phyloP scores from a whole-genome alignment of 768 basidiomycete genomes.

The Porphyrellus cyaneotinctus region DNA sequence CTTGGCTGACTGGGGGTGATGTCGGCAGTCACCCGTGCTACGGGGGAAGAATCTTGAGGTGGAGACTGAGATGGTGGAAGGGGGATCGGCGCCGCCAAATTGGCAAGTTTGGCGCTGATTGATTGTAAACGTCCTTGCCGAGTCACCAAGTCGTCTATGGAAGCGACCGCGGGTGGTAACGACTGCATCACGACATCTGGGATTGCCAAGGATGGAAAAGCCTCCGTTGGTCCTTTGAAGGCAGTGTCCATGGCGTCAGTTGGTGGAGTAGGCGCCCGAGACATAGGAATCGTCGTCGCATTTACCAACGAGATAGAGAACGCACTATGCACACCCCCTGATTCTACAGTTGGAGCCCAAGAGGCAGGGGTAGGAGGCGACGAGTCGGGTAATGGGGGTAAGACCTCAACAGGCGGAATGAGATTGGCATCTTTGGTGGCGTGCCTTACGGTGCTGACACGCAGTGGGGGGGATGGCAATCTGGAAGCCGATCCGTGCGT shows the following conservation, averaged over 20 bases:
- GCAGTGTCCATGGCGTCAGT: neutral
- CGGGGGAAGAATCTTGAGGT: constrained; percentile 1
- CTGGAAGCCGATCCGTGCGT: neutral
- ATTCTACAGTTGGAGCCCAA: neutral
- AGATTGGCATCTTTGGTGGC: constrained; percentile 8
- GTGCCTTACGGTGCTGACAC: neutral
- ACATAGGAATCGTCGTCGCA: neutral
- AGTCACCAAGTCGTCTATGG: constrained; percentile 5
- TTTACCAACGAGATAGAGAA: neutral
- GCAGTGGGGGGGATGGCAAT: neutral
- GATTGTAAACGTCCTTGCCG: constrained; percentile 15
- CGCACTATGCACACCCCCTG: neutral
- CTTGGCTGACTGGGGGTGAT: neutral
- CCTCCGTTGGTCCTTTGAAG: neutral
- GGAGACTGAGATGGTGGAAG: constrained; percentile 8
- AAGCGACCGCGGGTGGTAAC: neutral
- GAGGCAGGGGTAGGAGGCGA: constrained; percentile 13
- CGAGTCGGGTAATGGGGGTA: constrained; percentile 19
- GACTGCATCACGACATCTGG: neutral
- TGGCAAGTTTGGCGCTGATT: constrained; percentile 11
- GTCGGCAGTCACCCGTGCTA: neutral
- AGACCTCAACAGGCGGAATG: constrained; percentile 32
- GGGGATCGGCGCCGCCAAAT: constrained; percentile 4
- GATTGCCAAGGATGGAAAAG: neutral
- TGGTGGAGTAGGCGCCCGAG: constrained; percentile 2